Evolutionary conservation across 352 stramenopile species (phyloP).

Genomic region (Phytophthora multivora): DNA sequence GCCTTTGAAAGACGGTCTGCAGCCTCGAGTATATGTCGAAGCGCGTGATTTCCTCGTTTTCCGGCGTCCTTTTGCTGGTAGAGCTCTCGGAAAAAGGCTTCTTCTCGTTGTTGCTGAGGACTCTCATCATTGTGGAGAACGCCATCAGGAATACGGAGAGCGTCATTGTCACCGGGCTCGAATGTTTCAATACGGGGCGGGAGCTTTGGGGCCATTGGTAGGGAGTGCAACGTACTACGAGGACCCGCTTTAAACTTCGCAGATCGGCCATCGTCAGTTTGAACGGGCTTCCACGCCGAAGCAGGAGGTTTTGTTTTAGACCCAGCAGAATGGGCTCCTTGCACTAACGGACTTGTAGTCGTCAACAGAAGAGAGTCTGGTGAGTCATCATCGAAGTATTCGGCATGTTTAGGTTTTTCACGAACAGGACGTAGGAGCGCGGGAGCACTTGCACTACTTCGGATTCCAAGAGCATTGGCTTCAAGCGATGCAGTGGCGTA

Average conservation of each 20-base stretch:
- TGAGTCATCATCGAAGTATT: constrained; percentile 37
- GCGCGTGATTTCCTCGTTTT: constrained; percentile 46
- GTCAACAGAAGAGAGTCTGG: constrained; percentile 39
- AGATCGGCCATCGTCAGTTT: constrained; percentile 19
- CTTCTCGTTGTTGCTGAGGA: constrained; percentile 51
- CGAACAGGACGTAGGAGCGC: constrained; percentile 68
- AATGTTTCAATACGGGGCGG: constrained; percentile 68
- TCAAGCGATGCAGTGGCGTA: constrained; percentile 78
- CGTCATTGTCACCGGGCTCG: constrained; percentile 40
- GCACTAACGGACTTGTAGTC: constrained; percentile 7
- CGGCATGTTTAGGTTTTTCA: constrained; percentile 53
- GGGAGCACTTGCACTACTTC: constrained; percentile 48
- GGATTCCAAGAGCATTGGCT: constrained; percentile 59
- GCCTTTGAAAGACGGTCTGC: constrained; percentile 45
- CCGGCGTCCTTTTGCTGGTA: constrained; percentile 58
- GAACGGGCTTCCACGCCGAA: constrained; percentile 66
- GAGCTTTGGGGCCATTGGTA: constrained; percentile 55
- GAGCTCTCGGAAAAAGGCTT: constrained; percentile 74
- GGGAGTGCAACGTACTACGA: constrained; percentile 34
- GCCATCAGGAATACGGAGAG: constrained; percentile 26
- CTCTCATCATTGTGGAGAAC: constrained; percentile 16
- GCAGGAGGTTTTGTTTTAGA: constrained; percentile 47
- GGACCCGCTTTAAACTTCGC: constrained; percentile 23
- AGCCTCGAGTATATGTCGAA: constrained; percentile 80
- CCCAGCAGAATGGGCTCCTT: not conserved